These are phyloP conservation scores for Xylaria longipes DNA, from an alignment of 495 filamentous ascomycete species.

Conservation along the genomic window DNA sequence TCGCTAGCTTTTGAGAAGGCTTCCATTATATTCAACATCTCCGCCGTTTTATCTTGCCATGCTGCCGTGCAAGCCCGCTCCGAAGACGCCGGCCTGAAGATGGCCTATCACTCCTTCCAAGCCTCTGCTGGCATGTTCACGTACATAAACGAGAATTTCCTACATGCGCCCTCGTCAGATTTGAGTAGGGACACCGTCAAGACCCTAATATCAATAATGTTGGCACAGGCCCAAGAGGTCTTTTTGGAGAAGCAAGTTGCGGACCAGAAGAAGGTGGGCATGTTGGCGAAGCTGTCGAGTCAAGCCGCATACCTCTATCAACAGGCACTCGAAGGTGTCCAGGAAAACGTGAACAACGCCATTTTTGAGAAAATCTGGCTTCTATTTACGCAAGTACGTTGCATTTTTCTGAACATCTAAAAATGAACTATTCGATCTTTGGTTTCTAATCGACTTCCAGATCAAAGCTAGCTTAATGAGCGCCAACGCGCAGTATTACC, in stretches of 20 bases:
- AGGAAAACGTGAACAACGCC: conserved; percentile 89
- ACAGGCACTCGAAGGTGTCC: conserved; percentile 85
- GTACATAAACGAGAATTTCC: conserved; percentile 99
- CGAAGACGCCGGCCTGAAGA: conserved; percentile 92
- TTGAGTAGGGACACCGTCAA: conserved; percentile 94
- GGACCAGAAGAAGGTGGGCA: conserved; percentile 90
- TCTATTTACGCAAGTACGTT: conserved; percentile 73
- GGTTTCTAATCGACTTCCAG: conserved; percentile 41
- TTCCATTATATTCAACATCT: conserved; percentile 99
- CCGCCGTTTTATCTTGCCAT: conserved; percentile 94
- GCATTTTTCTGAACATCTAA: not conserved
- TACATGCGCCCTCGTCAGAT: conserved; percentile 94
- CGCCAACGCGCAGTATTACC: conserved; percentile 91
- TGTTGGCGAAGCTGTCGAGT: conserved; percentile 90
- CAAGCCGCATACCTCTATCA: conserved; percentile 88
- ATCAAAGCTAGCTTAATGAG: conserved; percentile 85
- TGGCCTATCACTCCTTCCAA: conserved; percentile 97
- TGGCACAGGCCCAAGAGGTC: conserved; percentile 95
- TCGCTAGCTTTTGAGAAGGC: conserved; percentile 98
- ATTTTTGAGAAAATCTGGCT: conserved; percentile 98
- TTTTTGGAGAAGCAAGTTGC: conserved; percentile 96
- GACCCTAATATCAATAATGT: conserved; percentile 87
- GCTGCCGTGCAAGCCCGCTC: conserved; percentile 90
- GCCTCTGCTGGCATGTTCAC: conserved; percentile 99
- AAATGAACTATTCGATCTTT: not conserved